Percentiles rank a stretch among this genome's conserved stretches.
phyloP scores from a whole-genome alignment of 257 asterid genomes.

The Ballota nigra region DNA sequence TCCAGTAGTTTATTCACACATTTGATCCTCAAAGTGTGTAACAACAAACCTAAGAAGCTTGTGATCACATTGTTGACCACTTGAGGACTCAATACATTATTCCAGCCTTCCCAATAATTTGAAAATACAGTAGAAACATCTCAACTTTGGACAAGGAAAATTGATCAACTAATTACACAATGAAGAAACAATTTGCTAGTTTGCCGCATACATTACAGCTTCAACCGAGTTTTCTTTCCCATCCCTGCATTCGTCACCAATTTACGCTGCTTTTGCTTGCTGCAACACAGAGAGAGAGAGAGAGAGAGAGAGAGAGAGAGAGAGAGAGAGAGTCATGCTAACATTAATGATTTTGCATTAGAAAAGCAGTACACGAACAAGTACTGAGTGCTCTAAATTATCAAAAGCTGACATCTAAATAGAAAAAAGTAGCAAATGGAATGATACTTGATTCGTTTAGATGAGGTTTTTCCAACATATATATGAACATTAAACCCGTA shows the following conservation, averaged over 20 bases:
- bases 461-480: too few species aligned
- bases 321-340: not conserved
- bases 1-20: conserved; percentile 33
- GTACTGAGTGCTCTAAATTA: too few species aligned
- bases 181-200: conserved; percentile 18
- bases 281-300: conserved; percentile 25
- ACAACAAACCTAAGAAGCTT: conserved; percentile 27
- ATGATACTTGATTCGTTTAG: too few species aligned
- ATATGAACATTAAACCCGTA: too few species aligned
- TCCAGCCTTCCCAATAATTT: conserved; percentile 37
- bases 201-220: conserved; percentile 27
- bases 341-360: not conserved
- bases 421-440: too few species aligned
- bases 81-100: conserved; percentile 43
- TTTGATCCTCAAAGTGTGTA: conserved; percentile 24
- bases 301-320: not conserved
- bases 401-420: too few species aligned
- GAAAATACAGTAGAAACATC: conserved; percentile 28
- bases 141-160: conserved; percentile 23
- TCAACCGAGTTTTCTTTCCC: conserved; percentile 29
- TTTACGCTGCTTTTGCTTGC: conserved; percentile 78
- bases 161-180: conserved; percentile 46
- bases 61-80: conserved; percentile 37
- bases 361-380: too few species aligned
- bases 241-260: not conserved